Conservation (phyloP, 2,329 filamentous ascomycete species). For the Aspergillus clavatus region DNA sequence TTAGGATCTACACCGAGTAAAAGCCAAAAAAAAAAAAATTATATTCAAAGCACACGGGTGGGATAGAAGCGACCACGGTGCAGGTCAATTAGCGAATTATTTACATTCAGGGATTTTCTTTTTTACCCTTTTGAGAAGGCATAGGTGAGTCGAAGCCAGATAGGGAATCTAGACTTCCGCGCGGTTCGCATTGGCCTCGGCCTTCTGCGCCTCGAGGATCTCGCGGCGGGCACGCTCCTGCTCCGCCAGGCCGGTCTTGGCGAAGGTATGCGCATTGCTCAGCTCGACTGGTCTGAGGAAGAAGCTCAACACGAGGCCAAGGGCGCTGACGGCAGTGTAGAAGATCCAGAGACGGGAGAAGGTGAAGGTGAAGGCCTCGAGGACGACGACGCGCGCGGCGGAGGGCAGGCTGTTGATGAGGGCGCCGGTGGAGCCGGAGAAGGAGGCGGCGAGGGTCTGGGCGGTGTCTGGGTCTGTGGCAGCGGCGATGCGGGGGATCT, state of each 20-base stretch:
- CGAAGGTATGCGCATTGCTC: constrained; percentile 39
- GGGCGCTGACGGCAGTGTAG: constrained; percentile 37
- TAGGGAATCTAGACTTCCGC: not conserved
- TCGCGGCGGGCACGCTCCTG: constrained; percentile 42
- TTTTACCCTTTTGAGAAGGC: no score
- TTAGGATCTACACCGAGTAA: no score
- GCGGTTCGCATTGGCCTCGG: constrained; percentile 55
- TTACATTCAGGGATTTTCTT: no score
- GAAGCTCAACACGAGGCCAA: constrained; percentile 38
- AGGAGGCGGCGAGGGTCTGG: constrained; percentile 23
- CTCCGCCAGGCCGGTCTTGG: constrained; percentile 43
- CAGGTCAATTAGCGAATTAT: no score
- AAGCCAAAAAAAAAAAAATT: no score
- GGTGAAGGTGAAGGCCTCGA: constrained; percentile 39
- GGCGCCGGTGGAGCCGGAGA: constrained; percentile 33
- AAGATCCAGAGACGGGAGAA: constrained; percentile 50
- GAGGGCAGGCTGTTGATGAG: constrained; percentile 32
- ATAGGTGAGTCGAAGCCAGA: no score
- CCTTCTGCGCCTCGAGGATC: constrained; percentile 40
- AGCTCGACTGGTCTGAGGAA: constrained; percentile 37
- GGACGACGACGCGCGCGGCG: constrained; percentile 34
- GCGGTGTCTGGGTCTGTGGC: constrained; percentile 29
- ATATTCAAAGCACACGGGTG: no score
- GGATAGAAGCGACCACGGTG: no score
- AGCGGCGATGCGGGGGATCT: constrained; percentile 23